Evolutionary conservation across 148 eudicot species (phyloP).

Genomic region (Salicornia ramosissima): DNA sequence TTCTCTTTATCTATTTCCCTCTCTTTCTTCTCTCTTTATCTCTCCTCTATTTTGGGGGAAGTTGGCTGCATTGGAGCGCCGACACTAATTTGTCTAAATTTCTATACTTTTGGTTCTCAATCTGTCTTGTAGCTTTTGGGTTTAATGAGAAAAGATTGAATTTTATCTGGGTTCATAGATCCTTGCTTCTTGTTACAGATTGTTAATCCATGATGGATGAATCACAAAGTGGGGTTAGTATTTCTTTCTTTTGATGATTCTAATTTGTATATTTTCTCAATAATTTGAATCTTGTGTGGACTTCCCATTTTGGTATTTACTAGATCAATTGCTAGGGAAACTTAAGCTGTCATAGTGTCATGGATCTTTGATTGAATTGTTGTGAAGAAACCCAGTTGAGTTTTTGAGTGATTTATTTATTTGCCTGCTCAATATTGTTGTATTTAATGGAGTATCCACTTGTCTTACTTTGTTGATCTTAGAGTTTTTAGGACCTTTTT

Average conservation of each 20-base stretch:
- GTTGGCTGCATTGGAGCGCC: conserved; percentile 12
- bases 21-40: neutral
- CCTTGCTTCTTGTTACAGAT: conserved; percentile 5
- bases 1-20: neutral
- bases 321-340: neutral
- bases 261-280: neutral
- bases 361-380: neutral
- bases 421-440: neutral
- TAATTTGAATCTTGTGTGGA: neutral
- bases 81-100: conserved; percentile 4
- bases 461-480: neutral
- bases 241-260: neutral
- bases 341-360: neutral
- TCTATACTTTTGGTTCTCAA: conserved; percentile 2
- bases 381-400: neutral
- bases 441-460: neutral
- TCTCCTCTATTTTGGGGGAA: neutral
- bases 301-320: neutral
- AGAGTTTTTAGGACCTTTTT: neutral
- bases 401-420: neutral
- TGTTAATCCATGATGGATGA: conserved; percentile 18
- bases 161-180: conserved; percentile 15
- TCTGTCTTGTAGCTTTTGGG: neutral
- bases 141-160: conserved; percentile 14
- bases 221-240: conserved; percentile 22